A percentile compares a stretch with the other conserved stretches of the same genome.
phyloP scores from a whole-genome alignment of 2,329 filamentous ascomycete species.

The Aschersonia sp. region DNA sequence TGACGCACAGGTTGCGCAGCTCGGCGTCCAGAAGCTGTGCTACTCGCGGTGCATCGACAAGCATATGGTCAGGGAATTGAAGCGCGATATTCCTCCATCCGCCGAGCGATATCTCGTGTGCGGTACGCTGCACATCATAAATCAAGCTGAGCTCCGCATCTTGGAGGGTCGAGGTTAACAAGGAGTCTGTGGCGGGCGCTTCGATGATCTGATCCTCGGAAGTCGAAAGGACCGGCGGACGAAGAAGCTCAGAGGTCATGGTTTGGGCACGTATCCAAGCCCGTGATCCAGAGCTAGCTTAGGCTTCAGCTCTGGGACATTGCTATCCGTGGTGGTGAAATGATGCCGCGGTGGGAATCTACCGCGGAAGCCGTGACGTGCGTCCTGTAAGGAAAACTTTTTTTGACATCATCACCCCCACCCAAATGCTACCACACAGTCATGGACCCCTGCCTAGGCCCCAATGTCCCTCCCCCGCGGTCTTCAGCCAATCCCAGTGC shows the following conservation, averaged over 20 bases:
- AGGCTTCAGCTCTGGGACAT: too few relatives aligned
- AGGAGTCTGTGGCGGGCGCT: conserved; percentile 25
- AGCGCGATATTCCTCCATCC: conserved; percentile 67
- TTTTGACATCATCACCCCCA: too few relatives aligned
- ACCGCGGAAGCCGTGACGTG: too few relatives aligned
- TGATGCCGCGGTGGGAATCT: too few relatives aligned
- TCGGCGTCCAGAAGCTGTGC: conserved; percentile 37
- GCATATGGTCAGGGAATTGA: conserved; percentile 93
- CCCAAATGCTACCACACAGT: too few relatives aligned
- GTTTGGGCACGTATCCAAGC: not conserved
- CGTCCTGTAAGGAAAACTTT: too few relatives aligned
- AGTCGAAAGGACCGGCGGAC: conserved; percentile 47
- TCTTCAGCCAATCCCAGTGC: too few relatives aligned
- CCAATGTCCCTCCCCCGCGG: too few relatives aligned
- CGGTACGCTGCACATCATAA: conserved; percentile 77
- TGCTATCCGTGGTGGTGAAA: too few relatives aligned
- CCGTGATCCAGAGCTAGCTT: too few relatives aligned
- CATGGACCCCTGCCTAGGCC: too few relatives aligned
- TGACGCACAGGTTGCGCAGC: conserved; percentile 7
- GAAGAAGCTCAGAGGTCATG: conserved; percentile 34
- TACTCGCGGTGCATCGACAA: conserved; percentile 70
- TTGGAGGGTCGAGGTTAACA: conserved; percentile 18
- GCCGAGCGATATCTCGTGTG: conserved; percentile 56
- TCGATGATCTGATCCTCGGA: conserved; percentile 46
- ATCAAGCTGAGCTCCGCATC: conserved; percentile 60